phyloP scores from a whole-genome alignment of 208 protist species.

The Hexamita inflata region DNA sequence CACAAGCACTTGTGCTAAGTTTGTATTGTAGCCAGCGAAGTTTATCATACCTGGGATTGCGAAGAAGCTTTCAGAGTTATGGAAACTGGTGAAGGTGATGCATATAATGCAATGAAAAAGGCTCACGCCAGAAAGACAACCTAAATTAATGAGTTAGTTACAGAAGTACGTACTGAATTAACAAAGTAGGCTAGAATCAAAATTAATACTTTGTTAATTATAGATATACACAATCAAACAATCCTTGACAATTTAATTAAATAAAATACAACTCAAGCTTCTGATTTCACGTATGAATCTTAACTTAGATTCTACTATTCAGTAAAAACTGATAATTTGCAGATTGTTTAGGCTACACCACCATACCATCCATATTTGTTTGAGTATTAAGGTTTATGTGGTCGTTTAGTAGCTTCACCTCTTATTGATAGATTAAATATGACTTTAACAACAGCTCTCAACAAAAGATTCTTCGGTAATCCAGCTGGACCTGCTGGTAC shows the following conservation, averaged over 20 bases:
- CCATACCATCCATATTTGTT: constrained; percentile 67
- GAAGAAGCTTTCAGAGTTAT: constrained; percentile 35
- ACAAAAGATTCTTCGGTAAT: constrained; percentile 73
- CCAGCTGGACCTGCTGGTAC: constrained; percentile 77
- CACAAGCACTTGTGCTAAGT: constrained; percentile 66
- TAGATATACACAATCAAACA: constrained; percentile 95
- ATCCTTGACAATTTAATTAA: constrained; percentile 90
- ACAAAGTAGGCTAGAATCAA: constrained; percentile 75
- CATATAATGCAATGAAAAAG: constrained; percentile 82
- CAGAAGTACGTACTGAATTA: constrained; percentile 70
- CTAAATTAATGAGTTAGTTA: constrained; percentile 81
- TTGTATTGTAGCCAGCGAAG: constrained; percentile 75
- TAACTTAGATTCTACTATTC: constrained; percentile 96
- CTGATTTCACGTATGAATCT: constrained; percentile 94
- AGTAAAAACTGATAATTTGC: constrained; percentile 68
- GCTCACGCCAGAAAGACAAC: constrained; percentile 63
- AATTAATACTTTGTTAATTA: constrained; percentile 94
- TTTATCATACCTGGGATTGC: neutral
- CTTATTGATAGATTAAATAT: constrained; percentile 95
- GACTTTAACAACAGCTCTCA: constrained; percentile 87
- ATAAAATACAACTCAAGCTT: constrained; percentile 82
- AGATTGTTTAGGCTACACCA: constrained; percentile 70
- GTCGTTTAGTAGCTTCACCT: constrained; percentile 91
- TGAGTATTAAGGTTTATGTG: constrained; percentile 96
- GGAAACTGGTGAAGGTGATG: constrained; percentile 68